Percentiles rank a stretch among this genome's conserved stretches.
Evolutionary conservation across 2,329 filamentous ascomycete genomes (phyloP).

Genomic region (Pleoardoris graminearum): DNA sequence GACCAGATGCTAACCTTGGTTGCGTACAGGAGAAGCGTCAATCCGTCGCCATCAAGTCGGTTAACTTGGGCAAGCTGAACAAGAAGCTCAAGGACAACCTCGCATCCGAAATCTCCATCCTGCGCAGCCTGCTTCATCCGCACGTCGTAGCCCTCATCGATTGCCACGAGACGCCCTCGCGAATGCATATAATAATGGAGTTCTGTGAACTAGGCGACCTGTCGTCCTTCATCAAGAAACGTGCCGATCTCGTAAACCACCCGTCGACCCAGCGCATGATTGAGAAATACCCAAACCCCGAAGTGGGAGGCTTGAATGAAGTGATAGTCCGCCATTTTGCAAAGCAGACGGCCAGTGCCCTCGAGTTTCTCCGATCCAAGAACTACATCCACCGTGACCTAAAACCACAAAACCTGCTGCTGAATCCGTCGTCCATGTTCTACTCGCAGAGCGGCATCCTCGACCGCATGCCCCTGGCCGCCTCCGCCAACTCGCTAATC

Average conservation of each 20-base stretch:
- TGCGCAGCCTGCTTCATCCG: conserved; percentile 90
- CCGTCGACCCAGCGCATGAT: conserved; percentile 87
- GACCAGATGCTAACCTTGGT: conserved; percentile 20
- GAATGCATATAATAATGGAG: conserved; percentile 98
- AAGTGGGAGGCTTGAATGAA: conserved; percentile 86
- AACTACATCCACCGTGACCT: conserved; percentile 96
- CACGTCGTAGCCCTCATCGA: conserved; percentile 97
- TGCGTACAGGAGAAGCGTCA: conserved; percentile 69
- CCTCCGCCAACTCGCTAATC: conserved; percentile 77
- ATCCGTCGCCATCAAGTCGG: conserved; percentile 93
- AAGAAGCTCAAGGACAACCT: conserved; percentile 97
- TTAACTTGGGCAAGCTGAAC: conserved; percentile 86
- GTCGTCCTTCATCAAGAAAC: conserved; percentile 94
- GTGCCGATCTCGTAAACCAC: conserved; percentile 77
- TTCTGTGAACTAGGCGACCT: conserved; percentile 95
- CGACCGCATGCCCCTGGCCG: conserved; percentile 71
- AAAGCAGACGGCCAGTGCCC: conserved; percentile 89
- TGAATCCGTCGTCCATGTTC: conserved; percentile 76
- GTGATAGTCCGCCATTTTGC: conserved; percentile 96
- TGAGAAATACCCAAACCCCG: conserved; percentile 84
- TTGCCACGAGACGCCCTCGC: conserved; percentile 81
- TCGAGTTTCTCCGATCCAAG: conserved; percentile 81
- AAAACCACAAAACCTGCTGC: conserved; percentile 92
- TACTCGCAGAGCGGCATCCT: conserved; percentile 57
- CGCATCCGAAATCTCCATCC: conserved; percentile 91